These are phyloP conservation scores for Talaromyces verruculosus DNA, from an alignment of 2,329 filamentous ascomycete species.

Conservation along the genomic window DNA sequence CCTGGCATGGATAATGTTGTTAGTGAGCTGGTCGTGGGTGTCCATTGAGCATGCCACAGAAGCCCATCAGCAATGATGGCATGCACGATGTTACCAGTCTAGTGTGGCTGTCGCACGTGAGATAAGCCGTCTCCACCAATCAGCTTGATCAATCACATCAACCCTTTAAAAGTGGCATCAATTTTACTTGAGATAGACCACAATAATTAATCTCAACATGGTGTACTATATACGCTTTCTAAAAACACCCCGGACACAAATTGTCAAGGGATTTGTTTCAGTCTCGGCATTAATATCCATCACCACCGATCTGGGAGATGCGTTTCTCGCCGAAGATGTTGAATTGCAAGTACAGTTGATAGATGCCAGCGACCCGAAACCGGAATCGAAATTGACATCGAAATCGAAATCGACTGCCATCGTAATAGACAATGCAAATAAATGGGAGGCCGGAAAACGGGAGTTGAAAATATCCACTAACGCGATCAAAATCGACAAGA, in stretches of 20 bases:
- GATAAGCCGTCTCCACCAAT: constrained; percentile 14
- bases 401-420: constrained; percentile 16
- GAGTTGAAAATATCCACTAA: constrained; percentile 36
- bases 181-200: not conserved
- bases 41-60: not conserved
- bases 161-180: not conserved
- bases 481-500: constrained; percentile 29
- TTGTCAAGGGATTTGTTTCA: constrained; percentile 44
- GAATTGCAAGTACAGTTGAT: constrained; percentile 32
- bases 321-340: constrained; percentile 54
- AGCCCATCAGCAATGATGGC: not conserved
- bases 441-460: constrained; percentile 38
- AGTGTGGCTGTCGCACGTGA: constrained; percentile 12
- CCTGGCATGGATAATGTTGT: not conserved
- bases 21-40: not conserved
- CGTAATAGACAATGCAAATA: constrained; percentile 28
- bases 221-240: constrained; percentile 67
- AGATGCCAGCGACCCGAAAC: constrained; percentile 22
- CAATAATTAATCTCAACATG: constrained; percentile 37
- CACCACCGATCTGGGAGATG: constrained; percentile 68
- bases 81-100: not conserved
- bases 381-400: constrained; percentile 6
- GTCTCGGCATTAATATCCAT: constrained; percentile 60
- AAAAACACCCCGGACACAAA: constrained; percentile 56
- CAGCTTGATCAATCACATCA: not conserved